Evolutionary conservation across 1,284 basidiomycete genomes (phyloP), one percentile per base, ranked within the genome.

Genomic region (Sphagnurus paluster): DNA sequence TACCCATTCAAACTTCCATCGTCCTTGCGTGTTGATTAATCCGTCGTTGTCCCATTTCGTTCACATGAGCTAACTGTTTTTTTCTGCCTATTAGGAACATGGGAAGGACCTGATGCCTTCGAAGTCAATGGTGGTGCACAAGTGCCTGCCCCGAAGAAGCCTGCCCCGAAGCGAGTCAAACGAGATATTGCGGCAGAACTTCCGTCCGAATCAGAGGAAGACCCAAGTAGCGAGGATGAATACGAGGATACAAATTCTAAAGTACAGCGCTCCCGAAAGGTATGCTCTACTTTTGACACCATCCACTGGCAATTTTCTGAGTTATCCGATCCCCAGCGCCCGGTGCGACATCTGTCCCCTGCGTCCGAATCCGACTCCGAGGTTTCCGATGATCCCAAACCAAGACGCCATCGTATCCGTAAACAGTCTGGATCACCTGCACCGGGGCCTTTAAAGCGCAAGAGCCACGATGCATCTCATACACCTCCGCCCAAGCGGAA

Each of bases 181-280:
- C 50, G 44, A 63, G 56, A 46, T 25, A 61, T 17, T 28, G 59
- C 44, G 40, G 50, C 48, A 17, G 49, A 51, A n/a, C 49, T 54
- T 4, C 46, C 46, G 16, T 73, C 74, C 7, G 79, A 79, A 50
- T 77, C 81, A 2, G 78, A 77, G 32, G 74, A 70, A 26, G 74
- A 77, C 29, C 64, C 64, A 35, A 76, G 70, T 42, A 84, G 80
- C 58, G 84, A 78, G 52, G 86, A 89, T 54, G 87, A 89, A 56
- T 84, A 86, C 61, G 77, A 77, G 44, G 60, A 63, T 26, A 57
- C 59, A 41, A 63, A 63, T 53, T 53, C 53, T 30, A 73, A 60
- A 46, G 60, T 64, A 6, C 80, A 76, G 69, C 82, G 83, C 76
- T 72, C 39, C 32, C 50, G 17, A 39, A 23, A 33, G 24, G 16